A percentile compares a stretch with the other conserved stretches of the same genome.
Evolutionary conservation across 768 basidiomycete species (phyloP).

Genomic region (Mrakia hoshinonis): DNA sequence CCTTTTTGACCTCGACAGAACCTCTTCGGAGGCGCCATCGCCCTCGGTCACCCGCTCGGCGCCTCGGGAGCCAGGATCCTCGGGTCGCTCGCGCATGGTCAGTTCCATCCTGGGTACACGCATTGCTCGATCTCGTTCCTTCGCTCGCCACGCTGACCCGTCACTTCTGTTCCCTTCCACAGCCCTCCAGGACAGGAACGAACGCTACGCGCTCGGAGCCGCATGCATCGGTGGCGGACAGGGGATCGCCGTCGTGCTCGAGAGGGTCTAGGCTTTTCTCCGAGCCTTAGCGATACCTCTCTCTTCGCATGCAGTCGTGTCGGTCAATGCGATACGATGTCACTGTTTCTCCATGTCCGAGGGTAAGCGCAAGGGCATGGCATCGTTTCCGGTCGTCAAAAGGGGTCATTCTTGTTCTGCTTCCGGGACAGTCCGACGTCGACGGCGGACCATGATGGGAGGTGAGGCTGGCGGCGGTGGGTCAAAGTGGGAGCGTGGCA

Average conservation of each 20-base stretch:
- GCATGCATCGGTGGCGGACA: conserved; percentile 45
- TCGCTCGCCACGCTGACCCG: neutral
- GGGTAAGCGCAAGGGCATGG: too few relatives aligned
- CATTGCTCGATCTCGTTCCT: neutral
- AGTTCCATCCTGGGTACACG: neutral
- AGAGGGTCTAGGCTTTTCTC: conserved; percentile 28
- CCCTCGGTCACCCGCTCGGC: conserved; percentile 37
- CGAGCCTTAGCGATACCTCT: too few relatives aligned
- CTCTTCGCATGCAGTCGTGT: too few relatives aligned
- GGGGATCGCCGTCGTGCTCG: conserved; percentile 40
- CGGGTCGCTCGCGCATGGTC: conserved; percentile 35
- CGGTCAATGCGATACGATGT: too few relatives aligned
- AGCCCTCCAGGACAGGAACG: conserved; percentile 39
- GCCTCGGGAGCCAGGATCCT: conserved; percentile 31
- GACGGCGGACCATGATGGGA: neutral
- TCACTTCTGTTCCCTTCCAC: conserved; percentile 40
- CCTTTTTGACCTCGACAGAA: conserved; percentile 25
- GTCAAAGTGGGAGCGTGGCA: neutral
- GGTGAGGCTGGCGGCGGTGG: neutral
- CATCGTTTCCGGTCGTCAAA: too few relatives aligned
- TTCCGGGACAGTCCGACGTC: too few relatives aligned
- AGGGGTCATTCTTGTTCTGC: too few relatives aligned
- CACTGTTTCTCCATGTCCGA: too few relatives aligned
- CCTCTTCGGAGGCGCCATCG: conserved; percentile 42
- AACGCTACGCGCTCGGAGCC: conserved; percentile 42